Evolutionary conservation across 129 eudicot species (phyloP), one percentile per base, ranked within the genome.

Genomic region (Scalesia atractyloides): DNA sequence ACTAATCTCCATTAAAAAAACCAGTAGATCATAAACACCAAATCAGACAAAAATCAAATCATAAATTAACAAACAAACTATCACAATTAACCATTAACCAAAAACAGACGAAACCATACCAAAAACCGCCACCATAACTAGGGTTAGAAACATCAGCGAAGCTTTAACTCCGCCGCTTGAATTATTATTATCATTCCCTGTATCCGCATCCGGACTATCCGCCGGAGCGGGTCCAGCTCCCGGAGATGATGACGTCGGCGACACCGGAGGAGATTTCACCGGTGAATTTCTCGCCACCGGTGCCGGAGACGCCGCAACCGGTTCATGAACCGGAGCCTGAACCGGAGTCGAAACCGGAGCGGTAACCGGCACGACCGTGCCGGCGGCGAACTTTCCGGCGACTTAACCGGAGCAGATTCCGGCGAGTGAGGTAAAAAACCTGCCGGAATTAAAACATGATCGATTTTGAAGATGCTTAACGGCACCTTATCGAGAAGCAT

Each of bases 401-500:
- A 88, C 33, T 82, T 90, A 0, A 78, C 83, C 24, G 89, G 7
- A 3, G 84, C 77, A 37, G 84, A 86, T 1, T 85, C 20, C 5
- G 84, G 86, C 19, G 76, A 26, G 7, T 41, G 41, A 1, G 76
- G 30, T 1, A 24, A 24, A 24, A 24, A 24, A 24, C 30, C 30
- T 24, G 30, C 30, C 30, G 30, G 94, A 7, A 86, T 81, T 39
- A 92, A 96, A 62, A 92, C 64, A 16, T 53, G 81, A n/a, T 85
- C 88, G 22, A 92, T 92, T n/a, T 74, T 85, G 71, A 68, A 89
- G 3, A 92, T 74, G 13, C 77, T 82, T 3, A 87, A 39, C 9
- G 98, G 98, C 0, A 90, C 73, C 8, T 88, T 26, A 66, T 92
- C 96, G 13, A 80, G 9, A 12, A 85, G 78, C 8, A 84, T 83